phyloP scores from a whole-genome alignment of 2,329 filamentous ascomycete genomes.

The Colletotrichum sp. region DNA sequence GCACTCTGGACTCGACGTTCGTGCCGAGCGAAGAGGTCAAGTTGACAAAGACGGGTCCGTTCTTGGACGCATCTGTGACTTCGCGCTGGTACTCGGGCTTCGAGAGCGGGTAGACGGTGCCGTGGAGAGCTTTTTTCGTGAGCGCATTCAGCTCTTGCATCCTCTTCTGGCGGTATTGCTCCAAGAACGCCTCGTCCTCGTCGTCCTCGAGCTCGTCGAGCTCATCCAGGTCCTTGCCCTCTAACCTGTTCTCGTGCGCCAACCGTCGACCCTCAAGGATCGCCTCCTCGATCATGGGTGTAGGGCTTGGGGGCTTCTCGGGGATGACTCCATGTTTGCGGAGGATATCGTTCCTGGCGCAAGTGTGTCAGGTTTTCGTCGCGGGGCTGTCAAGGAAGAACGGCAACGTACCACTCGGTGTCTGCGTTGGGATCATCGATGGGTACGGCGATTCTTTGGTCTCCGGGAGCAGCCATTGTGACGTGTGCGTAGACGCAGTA shows the following conservation, averaged over 20 bases:
- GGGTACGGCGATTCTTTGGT: constrained; percentile 76
- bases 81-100: constrained; percentile 93
- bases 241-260: constrained; percentile 89
- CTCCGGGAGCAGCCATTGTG: constrained; percentile 64
- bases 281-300: constrained; percentile 94
- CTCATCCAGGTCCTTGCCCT: constrained; percentile 94
- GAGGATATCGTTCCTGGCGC: constrained; percentile 90
- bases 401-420: constrained; percentile 81
- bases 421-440: constrained; percentile 96
- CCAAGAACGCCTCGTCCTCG: constrained; percentile 91
- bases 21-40: constrained; percentile 78
- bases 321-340: constrained; percentile 96
- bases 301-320: constrained; percentile 95
- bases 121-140: constrained; percentile 79
- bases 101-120: constrained; percentile 89
- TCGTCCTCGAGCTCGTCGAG: constrained; percentile 92
- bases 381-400: constrained; percentile 25
- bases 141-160: constrained; percentile 80
- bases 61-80: constrained; percentile 86
- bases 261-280: constrained; percentile 81
- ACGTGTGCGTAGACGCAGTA: neutral
- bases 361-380: constrained; percentile 11
- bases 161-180: constrained; percentile 86
- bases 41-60: constrained; percentile 74
- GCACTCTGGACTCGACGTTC: constrained; percentile 83